Conservation (phyloP, 495 filamentous ascomycete genomes). For the Schizothecium vesticola region DNA sequence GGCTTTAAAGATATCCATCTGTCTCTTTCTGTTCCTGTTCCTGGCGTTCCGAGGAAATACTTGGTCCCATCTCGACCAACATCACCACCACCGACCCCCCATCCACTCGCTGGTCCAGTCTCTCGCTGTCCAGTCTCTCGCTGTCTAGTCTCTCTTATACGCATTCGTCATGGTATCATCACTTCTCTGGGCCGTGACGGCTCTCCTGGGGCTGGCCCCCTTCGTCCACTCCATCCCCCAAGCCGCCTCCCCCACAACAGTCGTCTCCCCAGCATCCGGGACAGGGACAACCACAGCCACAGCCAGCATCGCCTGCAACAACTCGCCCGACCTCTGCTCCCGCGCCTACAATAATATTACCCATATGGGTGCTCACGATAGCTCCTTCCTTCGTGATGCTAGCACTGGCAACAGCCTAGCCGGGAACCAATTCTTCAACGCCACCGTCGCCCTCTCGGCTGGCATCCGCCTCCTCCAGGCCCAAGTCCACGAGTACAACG, state of each 20-base stretch:
- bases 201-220: slow-evolving; percentile 7
- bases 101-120: neutral
- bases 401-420: slow-evolving; percentile 49
- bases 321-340: slow-evolving; percentile 55
- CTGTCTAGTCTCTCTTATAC: neutral
- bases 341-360: slow-evolving; percentile 61
- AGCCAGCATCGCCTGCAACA: slow-evolving; percentile 54
- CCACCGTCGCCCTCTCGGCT: slow-evolving; percentile 58
- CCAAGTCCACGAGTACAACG: slow-evolving; percentile 56
- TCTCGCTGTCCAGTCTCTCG: neutral
- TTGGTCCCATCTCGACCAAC: neutral
- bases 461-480: slow-evolving; percentile 66
- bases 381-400: slow-evolving; percentile 55
- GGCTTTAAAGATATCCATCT: neutral
- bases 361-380: slow-evolving; percentile 65
- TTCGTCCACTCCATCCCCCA: slow-evolving; percentile 3
- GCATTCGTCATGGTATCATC: neutral
- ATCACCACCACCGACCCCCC: neutral
- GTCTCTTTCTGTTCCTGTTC: neutral
- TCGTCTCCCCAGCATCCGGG: neutral
- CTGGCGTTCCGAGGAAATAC: neutral
- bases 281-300: slow-evolving; percentile 7
- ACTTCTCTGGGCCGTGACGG: slow-evolving; percentile 1
- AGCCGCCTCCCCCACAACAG: neutral
- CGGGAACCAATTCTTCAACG: slow-evolving; percentile 63